Base-by-base conservation (phyloP, 2,329 filamentous ascomycete species). In the Rutstroemia sp. region DNA sequence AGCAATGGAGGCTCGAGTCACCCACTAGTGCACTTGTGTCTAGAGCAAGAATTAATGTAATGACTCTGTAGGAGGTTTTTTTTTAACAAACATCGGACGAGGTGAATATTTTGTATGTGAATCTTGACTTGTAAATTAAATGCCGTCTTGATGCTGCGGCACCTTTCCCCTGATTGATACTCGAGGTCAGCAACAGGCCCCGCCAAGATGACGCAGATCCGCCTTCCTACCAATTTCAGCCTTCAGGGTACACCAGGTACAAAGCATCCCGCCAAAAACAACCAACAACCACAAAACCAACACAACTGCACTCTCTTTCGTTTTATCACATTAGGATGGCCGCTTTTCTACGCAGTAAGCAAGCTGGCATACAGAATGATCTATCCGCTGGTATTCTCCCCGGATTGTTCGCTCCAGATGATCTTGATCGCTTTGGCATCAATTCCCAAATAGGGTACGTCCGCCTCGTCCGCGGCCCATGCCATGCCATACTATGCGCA, bases 291-390 rank as follows among this genome's bases (percentile, higher is more conserved):
- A 54, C 23, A 45, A 49, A 49, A 27, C 27, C 19, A n/a, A 53
- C 16, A 51, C 30, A 34, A 34, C 30, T 12, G n/a, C 4, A 34
- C 38, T 27, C 16, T 51, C 19, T 17, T 41, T 27, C 30, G 10
- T 4, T 19, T 37, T 49, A 30, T 41, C 30, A 23, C 8, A 17
- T 37, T 57, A 67, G 55, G 10, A 96, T 96, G 92, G 84, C 92
- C 55, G 83, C 88, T 66, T 92, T 97, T 70, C 76, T 99, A 61
- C 81, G 94, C 70, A 88, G 89, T 65, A 96, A 95, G 78, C 94
- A 97, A 78, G 83, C 90, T 57, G 94, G 94, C 67, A 87, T 99
- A 65, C 87, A 91, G 70, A 89, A 87, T 73, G 94, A 97, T 74
- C 80, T 99, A 63, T 96, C 92, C 52, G 84, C 85, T 17, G 88